Conservation (phyloP, 352 stramenopile genomes). For the Phytophthora pini region DNA sequence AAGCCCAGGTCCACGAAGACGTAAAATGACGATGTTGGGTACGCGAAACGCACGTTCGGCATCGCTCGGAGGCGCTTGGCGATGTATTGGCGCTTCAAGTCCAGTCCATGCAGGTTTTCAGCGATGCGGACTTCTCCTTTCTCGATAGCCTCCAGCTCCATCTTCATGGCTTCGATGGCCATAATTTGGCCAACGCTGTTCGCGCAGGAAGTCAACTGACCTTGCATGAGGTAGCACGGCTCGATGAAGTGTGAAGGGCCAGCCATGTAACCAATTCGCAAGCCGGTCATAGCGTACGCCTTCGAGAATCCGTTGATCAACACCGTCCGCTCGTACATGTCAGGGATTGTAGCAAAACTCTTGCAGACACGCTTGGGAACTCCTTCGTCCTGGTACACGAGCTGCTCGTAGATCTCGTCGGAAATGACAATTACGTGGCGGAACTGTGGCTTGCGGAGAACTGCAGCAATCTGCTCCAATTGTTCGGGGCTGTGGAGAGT, state of each 20-base stretch:
- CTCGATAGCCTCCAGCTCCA: constrained; percentile 71
- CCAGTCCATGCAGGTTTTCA: constrained; percentile 51
- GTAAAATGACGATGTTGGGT: constrained; percentile 96
- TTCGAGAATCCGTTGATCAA: constrained; percentile 98
- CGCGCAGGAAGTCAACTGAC: constrained; percentile 95
- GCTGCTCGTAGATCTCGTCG: constrained; percentile 97
- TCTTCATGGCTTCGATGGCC: constrained; percentile 87
- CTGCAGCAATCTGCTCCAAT: constrained; percentile 53
- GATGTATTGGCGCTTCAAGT: constrained; percentile 92
- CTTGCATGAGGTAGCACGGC: constrained; percentile 93
- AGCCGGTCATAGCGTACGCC: constrained; percentile 96
- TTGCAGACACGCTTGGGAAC: constrained; percentile 57
- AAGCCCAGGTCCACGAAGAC: constrained; percentile 92
- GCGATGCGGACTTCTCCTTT: constrained; percentile 54
- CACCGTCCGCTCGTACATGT: constrained; percentile 92
- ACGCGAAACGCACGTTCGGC: constrained; percentile 74
- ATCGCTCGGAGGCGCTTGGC: constrained; percentile 83
- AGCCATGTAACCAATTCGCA: constrained; percentile 93
- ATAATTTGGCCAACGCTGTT: constrained; percentile 93
- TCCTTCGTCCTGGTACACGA: constrained; percentile 89
- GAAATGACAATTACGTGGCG: constrained; percentile 88
- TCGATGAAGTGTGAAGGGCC: constrained; percentile 77
- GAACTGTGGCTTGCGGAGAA: constrained; percentile 65
- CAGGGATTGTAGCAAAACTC: constrained; percentile 72
- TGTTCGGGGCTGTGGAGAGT: constrained; percentile 72